phyloP scores from a whole-genome alignment of 805 yeast species.

The Saturnispora quitensis region DNA sequence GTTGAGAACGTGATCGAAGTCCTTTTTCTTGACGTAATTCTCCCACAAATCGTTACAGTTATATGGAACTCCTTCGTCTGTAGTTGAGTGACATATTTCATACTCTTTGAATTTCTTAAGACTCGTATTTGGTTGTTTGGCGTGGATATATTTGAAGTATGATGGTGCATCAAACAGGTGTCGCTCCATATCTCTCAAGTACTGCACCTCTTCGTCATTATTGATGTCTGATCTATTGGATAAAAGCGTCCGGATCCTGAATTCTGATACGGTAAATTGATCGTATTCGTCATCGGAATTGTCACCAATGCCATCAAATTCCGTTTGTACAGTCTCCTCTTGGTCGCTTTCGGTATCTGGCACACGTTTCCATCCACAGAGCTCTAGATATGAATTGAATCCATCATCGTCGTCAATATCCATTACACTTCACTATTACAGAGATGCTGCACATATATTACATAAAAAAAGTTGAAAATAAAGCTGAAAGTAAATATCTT shows the following conservation, averaged over 20 bases:
- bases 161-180: neutral
- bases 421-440: neutral
- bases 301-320: neutral
- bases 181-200: neutral
- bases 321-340: neutral
- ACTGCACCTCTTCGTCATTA: neutral
- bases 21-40: neutral
- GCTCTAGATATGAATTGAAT: slow-evolving; percentile 1
- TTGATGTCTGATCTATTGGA: neutral
- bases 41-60: slow-evolving; percentile 3
- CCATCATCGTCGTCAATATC: neutral
- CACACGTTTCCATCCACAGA: slow-evolving; percentile 4
- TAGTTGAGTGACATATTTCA: neutral
- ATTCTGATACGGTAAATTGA: slow-evolving; percentile 1
- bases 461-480: slow-evolving; percentile 22
- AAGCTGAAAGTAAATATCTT: slow-evolving; percentile 14
- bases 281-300: slow-evolving; percentile 5
- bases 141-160: neutral
- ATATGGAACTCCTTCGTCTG: slow-evolving; percentile 5
- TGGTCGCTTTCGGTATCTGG: neutral
- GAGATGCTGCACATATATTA: slow-evolving; percentile 27
- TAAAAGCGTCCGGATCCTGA: neutral
- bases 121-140: neutral
- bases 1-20: neutral
- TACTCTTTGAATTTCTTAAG: neutral